Percentiles rank a stretch among this genome's conserved stretches.
phyloP scores from a whole-genome alignment of 331 rosid genomes.

The Acacia pycnantha region DNA sequence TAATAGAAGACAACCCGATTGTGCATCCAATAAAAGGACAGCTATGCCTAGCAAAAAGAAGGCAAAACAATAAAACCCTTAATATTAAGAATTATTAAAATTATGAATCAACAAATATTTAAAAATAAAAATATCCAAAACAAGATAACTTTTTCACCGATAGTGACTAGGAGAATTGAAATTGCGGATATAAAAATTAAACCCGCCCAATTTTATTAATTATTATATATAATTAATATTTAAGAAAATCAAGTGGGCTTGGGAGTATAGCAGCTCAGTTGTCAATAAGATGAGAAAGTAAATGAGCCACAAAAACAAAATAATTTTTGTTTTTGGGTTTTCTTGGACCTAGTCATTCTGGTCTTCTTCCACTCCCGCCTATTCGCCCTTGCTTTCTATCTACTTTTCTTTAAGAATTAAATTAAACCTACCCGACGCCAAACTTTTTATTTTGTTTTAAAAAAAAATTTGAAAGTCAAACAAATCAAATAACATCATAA shows the following conservation, averaged over 20 bases:
- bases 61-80: no score
- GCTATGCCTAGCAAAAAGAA: no score
- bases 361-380: not conserved
- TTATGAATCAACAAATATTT: no score
- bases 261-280: not conserved
- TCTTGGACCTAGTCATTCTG: not conserved
- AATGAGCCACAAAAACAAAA: not conserved
- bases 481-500: no score
- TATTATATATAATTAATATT: no score
- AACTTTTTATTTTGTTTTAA: no score
- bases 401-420: not conserved
- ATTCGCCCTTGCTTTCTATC: not conserved
- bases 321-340: not conserved
- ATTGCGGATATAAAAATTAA: not conserved
- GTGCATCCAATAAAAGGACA: no score
- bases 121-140: no score
- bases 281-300: not conserved
- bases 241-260: not conserved
- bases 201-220: not conserved
- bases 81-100: no score
- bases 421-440: not conserved
- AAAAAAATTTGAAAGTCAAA: no score
- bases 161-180: not conserved
- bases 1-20: no score
- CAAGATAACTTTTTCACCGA: no score